phyloP scores from a whole-genome alignment of 345 rosid genomes.

The Mercurialis annua region DNA sequence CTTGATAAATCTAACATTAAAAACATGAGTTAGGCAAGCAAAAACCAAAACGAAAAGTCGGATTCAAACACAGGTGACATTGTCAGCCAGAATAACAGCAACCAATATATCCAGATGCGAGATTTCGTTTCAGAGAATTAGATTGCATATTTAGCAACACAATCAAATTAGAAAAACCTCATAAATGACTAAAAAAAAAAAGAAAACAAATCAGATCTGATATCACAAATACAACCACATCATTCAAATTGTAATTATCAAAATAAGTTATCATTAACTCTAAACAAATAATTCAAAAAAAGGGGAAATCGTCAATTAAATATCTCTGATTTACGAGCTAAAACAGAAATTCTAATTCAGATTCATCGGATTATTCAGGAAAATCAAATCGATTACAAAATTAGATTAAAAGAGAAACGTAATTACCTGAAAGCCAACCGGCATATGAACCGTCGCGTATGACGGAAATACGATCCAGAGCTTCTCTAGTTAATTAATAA shows the following conservation, averaged over 20 bases:
- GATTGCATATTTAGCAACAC: no score
- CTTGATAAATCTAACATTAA: no score
- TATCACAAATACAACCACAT: no score
- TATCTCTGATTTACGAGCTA: background rate
- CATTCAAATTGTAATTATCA: no score
- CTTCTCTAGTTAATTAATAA: slow-evolving; percentile 20
- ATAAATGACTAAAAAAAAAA: background rate
- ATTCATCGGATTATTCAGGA: background rate
- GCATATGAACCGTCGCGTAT: slow-evolving; percentile 78
- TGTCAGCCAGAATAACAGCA: background rate
- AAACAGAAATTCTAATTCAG: slow-evolving; percentile 18
- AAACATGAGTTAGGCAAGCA: no score
- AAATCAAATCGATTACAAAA: background rate
- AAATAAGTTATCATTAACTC: no score
- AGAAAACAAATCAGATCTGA: no score
- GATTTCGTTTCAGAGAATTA: no score
- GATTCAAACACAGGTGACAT: background rate
- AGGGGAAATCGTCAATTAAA: background rate
- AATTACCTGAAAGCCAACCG: slow-evolving; percentile 60
- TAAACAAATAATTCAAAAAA: background rate
- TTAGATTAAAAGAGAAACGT: background rate
- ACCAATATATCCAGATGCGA: background rate
- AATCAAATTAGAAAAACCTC: background rate
- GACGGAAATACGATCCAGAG: slow-evolving; percentile 78
- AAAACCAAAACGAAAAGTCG: background rate